These are phyloP conservation scores for Neurospora hispaniola DNA, from an alignment of 495 filamentous ascomycete species.

Conservation along the genomic window DNA sequence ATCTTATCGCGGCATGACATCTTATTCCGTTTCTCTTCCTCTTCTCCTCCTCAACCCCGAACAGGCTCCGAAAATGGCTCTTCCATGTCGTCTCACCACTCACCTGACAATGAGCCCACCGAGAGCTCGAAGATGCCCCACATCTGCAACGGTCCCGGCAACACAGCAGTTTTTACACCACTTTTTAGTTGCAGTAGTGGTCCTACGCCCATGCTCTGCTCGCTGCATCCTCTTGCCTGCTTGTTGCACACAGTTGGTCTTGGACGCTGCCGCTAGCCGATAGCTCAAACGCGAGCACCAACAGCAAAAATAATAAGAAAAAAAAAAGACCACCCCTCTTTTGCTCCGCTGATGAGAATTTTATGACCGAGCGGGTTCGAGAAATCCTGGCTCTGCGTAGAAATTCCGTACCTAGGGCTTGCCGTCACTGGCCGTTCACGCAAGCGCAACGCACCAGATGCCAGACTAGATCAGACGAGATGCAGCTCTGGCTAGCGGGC, in stretches of 20 bases:
- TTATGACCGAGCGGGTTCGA: not conserved
- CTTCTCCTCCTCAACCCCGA: not conserved
- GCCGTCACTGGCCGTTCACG: not conserved
- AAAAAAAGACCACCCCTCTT: not conserved
- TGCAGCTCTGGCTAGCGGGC: not conserved
- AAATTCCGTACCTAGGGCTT: not conserved
- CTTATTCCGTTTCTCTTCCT: not conserved
- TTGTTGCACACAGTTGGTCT: not conserved
- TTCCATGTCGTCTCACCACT: not conserved
- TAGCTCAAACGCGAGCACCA: not conserved
- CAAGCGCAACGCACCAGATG: not conserved
- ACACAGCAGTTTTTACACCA: not conserved
- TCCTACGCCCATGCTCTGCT: not conserved
- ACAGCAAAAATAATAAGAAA: not conserved
- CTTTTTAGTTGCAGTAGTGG: not conserved
- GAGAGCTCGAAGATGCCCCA: not conserved
- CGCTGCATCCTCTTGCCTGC: not conserved
- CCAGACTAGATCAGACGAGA: not conserved
- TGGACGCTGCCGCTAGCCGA: not conserved
- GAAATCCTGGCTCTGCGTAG: not conserved
- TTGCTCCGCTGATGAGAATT: not conserved
- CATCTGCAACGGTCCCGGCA: not conserved
- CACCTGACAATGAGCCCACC: not conserved
- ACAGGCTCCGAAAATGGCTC: not conserved
- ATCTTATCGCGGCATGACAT: not conserved